A percentile compares a stretch with the other conserved stretches of the same genome.
Conservation (phyloP, 192 early-diverging fungal species). For the Powellomyces hirtus region DNA sequence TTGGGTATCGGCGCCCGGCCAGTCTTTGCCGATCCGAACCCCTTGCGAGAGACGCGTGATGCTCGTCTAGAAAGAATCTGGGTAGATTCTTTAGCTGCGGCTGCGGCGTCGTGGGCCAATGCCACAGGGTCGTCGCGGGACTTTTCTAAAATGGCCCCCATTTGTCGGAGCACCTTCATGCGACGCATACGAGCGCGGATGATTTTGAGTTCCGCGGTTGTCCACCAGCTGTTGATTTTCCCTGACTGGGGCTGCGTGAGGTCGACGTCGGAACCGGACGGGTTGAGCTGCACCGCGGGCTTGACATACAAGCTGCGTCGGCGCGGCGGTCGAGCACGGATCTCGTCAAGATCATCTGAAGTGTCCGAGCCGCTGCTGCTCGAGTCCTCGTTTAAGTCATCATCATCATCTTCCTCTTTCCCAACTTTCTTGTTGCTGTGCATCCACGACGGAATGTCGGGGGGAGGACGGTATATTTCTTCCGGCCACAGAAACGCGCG, state of each 20-base stretch:
- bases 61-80: background rate
- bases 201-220: constrained; percentile 4
- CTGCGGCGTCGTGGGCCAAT: background rate
- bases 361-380: background rate
- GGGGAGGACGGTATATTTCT: constrained; percentile 14
- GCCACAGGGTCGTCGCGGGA: background rate
- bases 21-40: background rate
- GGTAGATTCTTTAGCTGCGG: background rate
- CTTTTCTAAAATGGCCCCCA: background rate
- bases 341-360: background rate
- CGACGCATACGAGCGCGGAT: constrained; percentile 6
- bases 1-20: background rate
- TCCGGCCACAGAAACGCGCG: constrained; percentile 15
- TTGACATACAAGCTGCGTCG: constrained; percentile 13
- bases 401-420: too few relatives aligned
- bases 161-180: background rate
- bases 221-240: constrained; percentile 20
- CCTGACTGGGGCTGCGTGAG: background rate
- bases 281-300: background rate
- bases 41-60: background rate
- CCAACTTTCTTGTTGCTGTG: background rate
- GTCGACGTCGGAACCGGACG: background rate
- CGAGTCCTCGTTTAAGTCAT: too few relatives aligned
- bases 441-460: background rate
- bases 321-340: background rate